These are phyloP conservation scores for Lyophyllum decastes DNA, from an alignment of 768 basidiomycete species.

Conservation along the genomic window DNA sequence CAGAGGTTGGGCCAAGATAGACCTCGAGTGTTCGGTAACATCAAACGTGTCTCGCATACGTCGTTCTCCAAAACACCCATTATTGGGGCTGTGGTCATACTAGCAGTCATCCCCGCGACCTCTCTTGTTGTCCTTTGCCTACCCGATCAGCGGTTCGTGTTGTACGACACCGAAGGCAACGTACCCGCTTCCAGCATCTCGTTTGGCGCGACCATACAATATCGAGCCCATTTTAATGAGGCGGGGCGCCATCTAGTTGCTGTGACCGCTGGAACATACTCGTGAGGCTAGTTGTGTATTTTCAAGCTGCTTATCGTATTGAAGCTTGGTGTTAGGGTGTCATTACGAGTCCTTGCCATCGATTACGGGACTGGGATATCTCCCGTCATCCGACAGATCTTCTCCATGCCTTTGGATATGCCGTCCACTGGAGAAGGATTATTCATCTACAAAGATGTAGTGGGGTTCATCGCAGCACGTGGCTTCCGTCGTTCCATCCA, in stretches of 20 bases:
- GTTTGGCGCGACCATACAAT: neutral
- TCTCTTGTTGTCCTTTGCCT: slow-evolving; percentile 7
- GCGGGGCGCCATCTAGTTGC: slow-evolving; percentile 8
- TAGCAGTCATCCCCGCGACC: slow-evolving; percentile 15
- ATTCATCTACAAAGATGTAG: slow-evolving; percentile 6
- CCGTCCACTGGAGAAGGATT: neutral
- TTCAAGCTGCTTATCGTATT: too few species aligned
- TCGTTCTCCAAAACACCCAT: neutral
- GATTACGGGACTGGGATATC: neutral
- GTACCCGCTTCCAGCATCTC: neutral
- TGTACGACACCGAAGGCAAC: slow-evolving; percentile 5
- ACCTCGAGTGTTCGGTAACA: slow-evolving; percentile 4
- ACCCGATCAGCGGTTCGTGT: neutral
- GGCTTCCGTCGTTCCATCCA: neutral
- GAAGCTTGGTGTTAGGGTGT: neutral
- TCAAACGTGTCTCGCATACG: slow-evolving; percentile 1
- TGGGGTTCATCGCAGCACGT: neutral
- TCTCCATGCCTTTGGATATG: neutral
- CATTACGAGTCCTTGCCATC: slow-evolving; percentile 1
- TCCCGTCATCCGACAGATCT: neutral
- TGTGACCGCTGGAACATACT: neutral
- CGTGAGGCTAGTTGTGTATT: too few species aligned
- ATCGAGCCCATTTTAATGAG: slow-evolving; percentile 5
- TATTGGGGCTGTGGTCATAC: neutral
- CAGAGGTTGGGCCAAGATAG: slow-evolving; percentile 5